Base-by-base conservation (phyloP, 768 basidiomycete genomes). In the Naganishia friedmannii region DNA sequence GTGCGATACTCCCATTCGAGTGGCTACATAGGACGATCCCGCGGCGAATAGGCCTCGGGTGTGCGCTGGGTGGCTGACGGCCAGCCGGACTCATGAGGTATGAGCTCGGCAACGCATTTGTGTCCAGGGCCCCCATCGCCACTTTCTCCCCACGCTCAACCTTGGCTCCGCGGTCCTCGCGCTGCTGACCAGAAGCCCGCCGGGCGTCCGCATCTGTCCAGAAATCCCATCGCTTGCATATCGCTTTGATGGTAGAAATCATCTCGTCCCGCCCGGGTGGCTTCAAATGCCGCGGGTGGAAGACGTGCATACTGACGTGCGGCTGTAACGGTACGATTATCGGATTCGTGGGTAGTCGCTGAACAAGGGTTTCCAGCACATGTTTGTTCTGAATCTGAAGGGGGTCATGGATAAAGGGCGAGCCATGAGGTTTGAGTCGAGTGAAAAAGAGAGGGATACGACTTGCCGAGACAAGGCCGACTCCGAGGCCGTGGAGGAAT, bases 401-500 rank as follows among this genome's bases (percentile, higher is more conserved):
- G 13, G 91, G 75, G 90, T 89, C 23, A n/a, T n/a, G n/a, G n/a
- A n/a, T n/a, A 88, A 75, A 13, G 55, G 60, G 46, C 39, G 53
- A 68, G 28, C 72, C 31, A 46, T 31, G 32, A 31, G 19, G 6
- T n/a, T n/a, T n/a, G 34, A 28, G 32, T 28, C 31, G 26, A 46
- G 28, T 29, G 3, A 42, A 17, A 42, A 12, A 51, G 3, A 29
- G 23, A 19, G 46, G 7, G 34, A 29, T n/a, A 39, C 15, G 23
- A 53, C 60, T 63, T 42, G 53, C n/a, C 28, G 73, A 70, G 32
- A 74, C 72, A 1, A 91, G 80, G 3, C 93, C 93, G 58, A 94
- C 84, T 12, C 93, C 93, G 1, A 98, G 86, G 3, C 94, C 94
- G 76, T 96, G 93, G 45, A 92, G 79, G 77, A 93, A 92, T 19